A percentile compares a stretch with the other conserved stretches of the same genome.
phyloP scores from a whole-genome alignment of 371 early-diverging fungal species.

The Syncephalis plumigaleata region DNA sequence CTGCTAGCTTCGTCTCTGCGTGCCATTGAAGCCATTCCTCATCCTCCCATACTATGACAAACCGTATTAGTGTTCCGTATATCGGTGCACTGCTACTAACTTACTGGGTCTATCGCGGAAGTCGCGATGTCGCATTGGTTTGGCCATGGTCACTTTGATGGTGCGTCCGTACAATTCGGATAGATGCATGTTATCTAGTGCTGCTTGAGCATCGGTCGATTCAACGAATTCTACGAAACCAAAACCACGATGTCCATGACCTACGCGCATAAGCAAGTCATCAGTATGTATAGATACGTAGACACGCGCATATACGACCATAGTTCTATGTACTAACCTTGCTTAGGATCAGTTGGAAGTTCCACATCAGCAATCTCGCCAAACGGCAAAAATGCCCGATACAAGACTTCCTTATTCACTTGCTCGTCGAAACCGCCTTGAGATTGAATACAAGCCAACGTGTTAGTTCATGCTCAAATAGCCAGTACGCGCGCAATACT shows the following conservation, averaged over 20 bases:
- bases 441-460: background rate
- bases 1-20: no score
- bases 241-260: slow-evolving; percentile 70
- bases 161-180: slow-evolving; percentile 78
- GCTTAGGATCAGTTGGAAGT: slow-evolving; percentile 57
- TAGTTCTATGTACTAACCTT: slow-evolving; percentile 26
- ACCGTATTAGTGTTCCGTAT: no score
- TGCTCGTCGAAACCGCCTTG: slow-evolving; percentile 67
- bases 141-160: slow-evolving; percentile 74
- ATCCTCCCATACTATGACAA: no score
- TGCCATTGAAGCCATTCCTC: no score
- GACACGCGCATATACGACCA: no score
- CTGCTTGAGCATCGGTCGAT: slow-evolving; percentile 66
- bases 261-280: slow-evolving; percentile 10
- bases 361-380: slow-evolving; percentile 85
- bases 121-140: slow-evolving; percentile 5
- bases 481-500: background rate
- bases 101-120: no score
- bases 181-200: slow-evolving; percentile 87
- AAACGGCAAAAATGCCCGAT: slow-evolving; percentile 89
- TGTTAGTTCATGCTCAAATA: background rate
- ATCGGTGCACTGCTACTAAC: no score
- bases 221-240: slow-evolving; percentile 89
- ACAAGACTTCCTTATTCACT: slow-evolving; percentile 55
- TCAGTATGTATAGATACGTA: no score